Base-by-base conservation (phyloP, 2,329 filamentous ascomycete species). In the Trichoderma sp. region DNA sequence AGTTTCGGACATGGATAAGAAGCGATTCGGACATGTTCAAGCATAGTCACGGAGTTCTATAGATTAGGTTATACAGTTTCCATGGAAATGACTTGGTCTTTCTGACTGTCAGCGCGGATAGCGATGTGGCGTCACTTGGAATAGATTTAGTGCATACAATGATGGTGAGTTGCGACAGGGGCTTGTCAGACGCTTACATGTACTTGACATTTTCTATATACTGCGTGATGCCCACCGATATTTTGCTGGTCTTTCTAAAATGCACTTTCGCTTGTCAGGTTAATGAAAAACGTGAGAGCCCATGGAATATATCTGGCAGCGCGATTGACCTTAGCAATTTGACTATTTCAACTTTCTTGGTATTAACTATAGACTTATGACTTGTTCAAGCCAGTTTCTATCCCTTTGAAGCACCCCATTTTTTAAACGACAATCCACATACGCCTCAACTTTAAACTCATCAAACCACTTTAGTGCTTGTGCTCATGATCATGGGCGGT, bases 401-500 rank as follows among this genome's bases (percentile, higher is more conserved):
- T 53, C 47, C 20, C 12, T 53, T 53, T 23, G 11, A 20, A 13
- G 47, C 47, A 23, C 47, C 47, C 47, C 11, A 53, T 53, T 53
- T 50, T 23, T 43, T 43, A 43, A 43, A 53, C 43, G 15, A 53
- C 47, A 53, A 53, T 53, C 47, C 47, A 53, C 20, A 23, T 50
- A n/a, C n/a, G 30, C 57, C 57, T 9, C 32, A 26, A 6, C 3
- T 20, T 61, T 20, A 26, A 15, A 1, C 26, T 17, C 59, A 53
- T 28, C 39, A 50, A 57, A 8, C n/a, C 34, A 57, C 43, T 64
- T 20, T 58, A 73, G 63, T 74, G 71, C 43, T 71, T 67, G 68
- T 75, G 73, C 15, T 71, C 71, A 9, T 70, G 68, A 4, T 50
- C 39, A 32, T 47, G 50, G 17, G 15, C 28, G 26, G 66, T 67